Evolutionary conservation across 2,329 filamentous ascomycete species (phyloP).

Genomic region (Botryotinia convoluta): DNA sequence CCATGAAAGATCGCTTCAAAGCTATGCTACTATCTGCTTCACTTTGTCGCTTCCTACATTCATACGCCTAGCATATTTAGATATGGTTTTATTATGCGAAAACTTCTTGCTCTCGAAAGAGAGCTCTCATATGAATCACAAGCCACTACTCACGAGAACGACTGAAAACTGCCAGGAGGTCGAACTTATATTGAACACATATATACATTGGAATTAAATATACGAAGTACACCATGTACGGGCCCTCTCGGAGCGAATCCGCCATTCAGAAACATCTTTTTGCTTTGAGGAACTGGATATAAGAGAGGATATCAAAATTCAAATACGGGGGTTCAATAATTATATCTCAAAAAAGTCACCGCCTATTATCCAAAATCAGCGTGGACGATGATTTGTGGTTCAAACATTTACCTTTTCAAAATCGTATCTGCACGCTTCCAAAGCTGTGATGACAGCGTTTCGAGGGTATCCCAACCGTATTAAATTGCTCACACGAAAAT

Average conservation of each 20-base stretch:
- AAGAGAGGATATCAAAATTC: background rate
- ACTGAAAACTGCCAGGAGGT: background rate
- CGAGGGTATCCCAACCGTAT: background rate
- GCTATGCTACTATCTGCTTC: background rate
- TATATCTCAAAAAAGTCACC: background rate
- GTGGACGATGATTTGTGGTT: background rate
- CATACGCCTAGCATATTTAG: background rate
- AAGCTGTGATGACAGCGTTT: background rate
- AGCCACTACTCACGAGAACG: background rate
- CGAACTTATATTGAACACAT: background rate
- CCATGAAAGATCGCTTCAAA: background rate
- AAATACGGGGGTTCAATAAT: background rate
- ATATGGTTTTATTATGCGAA: background rate
- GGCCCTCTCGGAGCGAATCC: background rate
- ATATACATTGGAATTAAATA: background rate
- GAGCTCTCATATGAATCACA: background rate
- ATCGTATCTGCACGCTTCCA: background rate
- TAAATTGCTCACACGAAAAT: background rate
- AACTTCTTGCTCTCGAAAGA: background rate
- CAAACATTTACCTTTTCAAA: conserved; percentile 2
- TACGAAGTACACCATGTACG: background rate
- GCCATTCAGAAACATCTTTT: background rate
- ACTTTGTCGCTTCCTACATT: background rate
- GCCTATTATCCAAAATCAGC: background rate
- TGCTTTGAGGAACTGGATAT: background rate